Percentiles rank a stretch among this genome's conserved stretches.
These are phyloP conservation scores for Syzygium aqueum DNA, from an alignment of 345 rosid genomes.

Conservation along the genomic window DNA sequence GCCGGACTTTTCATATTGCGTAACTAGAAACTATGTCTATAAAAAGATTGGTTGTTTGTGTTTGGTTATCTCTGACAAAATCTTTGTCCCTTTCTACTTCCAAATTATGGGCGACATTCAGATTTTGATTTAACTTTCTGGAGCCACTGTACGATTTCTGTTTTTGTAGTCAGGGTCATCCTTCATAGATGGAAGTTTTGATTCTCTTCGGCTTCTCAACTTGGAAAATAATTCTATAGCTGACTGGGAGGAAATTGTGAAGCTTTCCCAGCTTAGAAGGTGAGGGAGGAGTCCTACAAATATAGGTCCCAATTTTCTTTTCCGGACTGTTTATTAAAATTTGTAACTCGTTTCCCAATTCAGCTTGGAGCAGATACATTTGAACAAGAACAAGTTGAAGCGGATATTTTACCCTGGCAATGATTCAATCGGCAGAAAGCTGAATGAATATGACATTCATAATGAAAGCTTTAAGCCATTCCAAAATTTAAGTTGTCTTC, in stretches of 20 bases:
- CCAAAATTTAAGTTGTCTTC: conserved; percentile 67
- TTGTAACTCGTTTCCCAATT: conserved; percentile 1
- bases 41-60: background rate
- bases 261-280: conserved; percentile 71
- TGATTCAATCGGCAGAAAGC: background rate
- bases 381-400: conserved; percentile 73
- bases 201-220: conserved; percentile 67
- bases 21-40: background rate
- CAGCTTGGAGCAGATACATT: conserved; percentile 86
- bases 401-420: conserved; percentile 38
- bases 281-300: conserved; percentile 12
- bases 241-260: conserved; percentile 78
- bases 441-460: conserved; percentile 1
- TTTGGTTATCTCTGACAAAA: background rate
- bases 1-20: background rate
- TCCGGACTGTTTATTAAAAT: background rate
- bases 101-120: background rate
- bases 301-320: background rate
- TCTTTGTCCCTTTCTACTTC: background rate
- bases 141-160: background rate
- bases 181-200: conserved; percentile 42
- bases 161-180: conserved; percentile 36
- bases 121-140: background rate
- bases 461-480: conserved; percentile 37
- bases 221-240: conserved; percentile 74